These are phyloP conservation scores for Discostella stelligeroides DNA, from an alignment of 108 stramenopile species.

Conservation along the genomic window DNA sequence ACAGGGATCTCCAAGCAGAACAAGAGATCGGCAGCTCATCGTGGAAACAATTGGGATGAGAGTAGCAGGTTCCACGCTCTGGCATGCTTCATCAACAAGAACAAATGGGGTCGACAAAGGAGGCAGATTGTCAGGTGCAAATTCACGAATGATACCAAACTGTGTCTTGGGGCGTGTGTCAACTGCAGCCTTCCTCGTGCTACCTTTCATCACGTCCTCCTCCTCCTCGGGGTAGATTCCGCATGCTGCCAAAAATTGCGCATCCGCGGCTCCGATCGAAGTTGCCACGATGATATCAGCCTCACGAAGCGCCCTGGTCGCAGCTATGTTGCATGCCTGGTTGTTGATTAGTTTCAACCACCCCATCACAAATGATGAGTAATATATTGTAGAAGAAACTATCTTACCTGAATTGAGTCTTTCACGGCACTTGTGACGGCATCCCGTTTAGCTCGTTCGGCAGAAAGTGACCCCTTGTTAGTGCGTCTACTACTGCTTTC, in stretches of 20 bases:
- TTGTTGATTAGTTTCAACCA: neutral
- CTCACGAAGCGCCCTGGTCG: slow-evolving; percentile 86
- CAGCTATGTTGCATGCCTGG: slow-evolving; percentile 75
- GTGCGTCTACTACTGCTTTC: slow-evolving; percentile 27
- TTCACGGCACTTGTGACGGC: slow-evolving; percentile 86
- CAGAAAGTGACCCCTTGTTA: slow-evolving; percentile 43
- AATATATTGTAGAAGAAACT: too few relatives aligned
- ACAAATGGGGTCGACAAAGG: slow-evolving; percentile 84
- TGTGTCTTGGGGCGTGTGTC: slow-evolving; percentile 24
- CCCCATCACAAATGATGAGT: too few relatives aligned
- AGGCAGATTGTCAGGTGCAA: slow-evolving; percentile 78
- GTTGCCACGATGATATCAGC: slow-evolving; percentile 97
- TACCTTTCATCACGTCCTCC: slow-evolving; percentile 22
- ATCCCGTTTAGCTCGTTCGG: slow-evolving; percentile 63
- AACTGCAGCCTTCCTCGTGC: slow-evolving; percentile 13
- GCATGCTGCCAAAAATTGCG: slow-evolving; percentile 91
- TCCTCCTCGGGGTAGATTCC: slow-evolving; percentile 64
- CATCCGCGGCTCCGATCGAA: slow-evolving; percentile 95
- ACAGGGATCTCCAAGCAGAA: slow-evolving; percentile 89
- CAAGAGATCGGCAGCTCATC: slow-evolving; percentile 76
- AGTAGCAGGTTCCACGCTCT: slow-evolving; percentile 93
- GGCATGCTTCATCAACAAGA: slow-evolving; percentile 92
- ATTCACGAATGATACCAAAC: slow-evolving; percentile 39
- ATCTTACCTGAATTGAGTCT: slow-evolving; percentile 61
- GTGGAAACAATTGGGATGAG: slow-evolving; percentile 82